A percentile compares a stretch with the other conserved stretches of the same genome.
Conservation (phyloP, 2,329 filamentous ascomycete species). For the Pseudogymnoascus sp. region DNA sequence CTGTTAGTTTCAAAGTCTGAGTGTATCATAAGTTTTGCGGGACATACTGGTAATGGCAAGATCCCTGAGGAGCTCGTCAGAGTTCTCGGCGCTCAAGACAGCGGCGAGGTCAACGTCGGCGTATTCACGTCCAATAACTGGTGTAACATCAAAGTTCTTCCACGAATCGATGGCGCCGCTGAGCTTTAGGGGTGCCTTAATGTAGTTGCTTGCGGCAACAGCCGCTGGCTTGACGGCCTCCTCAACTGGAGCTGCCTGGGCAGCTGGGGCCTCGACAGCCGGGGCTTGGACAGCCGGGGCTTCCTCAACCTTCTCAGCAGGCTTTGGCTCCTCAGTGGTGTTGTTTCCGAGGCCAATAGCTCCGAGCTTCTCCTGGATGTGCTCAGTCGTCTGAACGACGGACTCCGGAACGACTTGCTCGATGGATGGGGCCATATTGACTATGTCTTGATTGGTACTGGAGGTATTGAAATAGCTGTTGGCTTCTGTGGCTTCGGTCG, state of each 20-base stretch:
- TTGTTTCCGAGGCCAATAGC: slow-evolving; percentile 13
- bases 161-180: slow-evolving; percentile 24
- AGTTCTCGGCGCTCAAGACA: slow-evolving; percentile 38
- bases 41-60: slow-evolving; percentile 38
- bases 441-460: slow-evolving; percentile 2
- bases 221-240: neutral
- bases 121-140: slow-evolving; percentile 40
- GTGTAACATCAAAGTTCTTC: slow-evolving; percentile 34
- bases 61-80: slow-evolving; percentile 40
- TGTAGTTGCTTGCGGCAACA: slow-evolving; percentile 10
- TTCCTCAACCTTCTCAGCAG: slow-evolving; percentile 1
- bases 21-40: neutral
- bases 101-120: slow-evolving; percentile 36
- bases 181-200: slow-evolving; percentile 24
- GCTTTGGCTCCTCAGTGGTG: slow-evolving; percentile 11
- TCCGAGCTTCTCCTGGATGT: slow-evolving; percentile 22
- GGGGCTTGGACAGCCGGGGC: slow-evolving; percentile 19
- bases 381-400: slow-evolving; percentile 17
- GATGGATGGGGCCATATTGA: slow-evolving; percentile 4
- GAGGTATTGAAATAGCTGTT: neutral
- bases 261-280: neutral
- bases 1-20: slow-evolving; percentile 9
- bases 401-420: slow-evolving; percentile 17
- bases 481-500: slow-evolving; percentile 3
- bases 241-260: neutral